Evolutionary conservation across 768 basidiomycete genomes (phyloP).

Genomic region (Lactarius pseudohatsudake): DNA sequence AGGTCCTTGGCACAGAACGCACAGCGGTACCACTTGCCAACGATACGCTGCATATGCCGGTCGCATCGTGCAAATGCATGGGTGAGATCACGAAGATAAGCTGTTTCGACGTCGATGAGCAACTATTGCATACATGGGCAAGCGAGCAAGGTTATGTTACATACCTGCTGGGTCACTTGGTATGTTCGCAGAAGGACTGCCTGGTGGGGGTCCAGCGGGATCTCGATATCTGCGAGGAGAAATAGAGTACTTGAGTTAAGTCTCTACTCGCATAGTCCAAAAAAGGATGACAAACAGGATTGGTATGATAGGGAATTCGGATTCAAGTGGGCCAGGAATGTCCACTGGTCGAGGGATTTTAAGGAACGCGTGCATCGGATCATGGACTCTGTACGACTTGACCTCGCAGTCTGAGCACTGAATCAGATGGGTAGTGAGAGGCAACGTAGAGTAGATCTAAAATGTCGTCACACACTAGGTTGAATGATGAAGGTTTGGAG

Average conservation of each 20-base stretch:
- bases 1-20: constrained; percentile 85
- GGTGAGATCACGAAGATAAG: constrained; percentile 57
- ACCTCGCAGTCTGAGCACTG: constrained; percentile 83
- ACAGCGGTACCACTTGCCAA: constrained; percentile 90
- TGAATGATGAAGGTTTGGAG: constrained; percentile 67
- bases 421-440: not conserved
- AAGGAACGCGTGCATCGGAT: constrained; percentile 85
- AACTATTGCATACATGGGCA: not conserved
- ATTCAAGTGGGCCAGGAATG: constrained; percentile 45
- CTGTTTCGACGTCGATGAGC: constrained; percentile 38
- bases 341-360: constrained; percentile 81
- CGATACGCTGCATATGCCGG: constrained; percentile 76
- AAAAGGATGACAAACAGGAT: constrained; percentile 48
- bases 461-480: constrained; percentile 53
- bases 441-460: too few species aligned
- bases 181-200: constrained; percentile 32
- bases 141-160: not conserved
- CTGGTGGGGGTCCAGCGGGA: constrained; percentile 53
- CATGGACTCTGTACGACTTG: constrained; percentile 74
- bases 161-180: too few species aligned
- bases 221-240: constrained; percentile 52
- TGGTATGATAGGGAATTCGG: constrained; percentile 61
- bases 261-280: not conserved
- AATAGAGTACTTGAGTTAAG: not conserved
- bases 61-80: constrained; percentile 81